phyloP scores from a whole-genome alignment of 139 green algal species.

The Chlamydomonas sphaeroides region DNA sequence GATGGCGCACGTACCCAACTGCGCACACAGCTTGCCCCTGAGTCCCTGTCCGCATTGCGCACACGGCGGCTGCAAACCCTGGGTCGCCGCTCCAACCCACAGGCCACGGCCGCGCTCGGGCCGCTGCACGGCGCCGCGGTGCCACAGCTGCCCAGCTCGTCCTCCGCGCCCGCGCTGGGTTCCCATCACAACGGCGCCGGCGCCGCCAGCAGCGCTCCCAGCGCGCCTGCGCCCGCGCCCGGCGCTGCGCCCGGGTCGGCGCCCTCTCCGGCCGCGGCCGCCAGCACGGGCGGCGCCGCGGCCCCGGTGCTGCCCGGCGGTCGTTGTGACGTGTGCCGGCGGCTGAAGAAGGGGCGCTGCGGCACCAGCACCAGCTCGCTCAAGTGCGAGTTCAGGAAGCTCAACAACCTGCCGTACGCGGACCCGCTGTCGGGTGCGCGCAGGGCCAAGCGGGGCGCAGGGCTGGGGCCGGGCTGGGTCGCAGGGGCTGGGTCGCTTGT shows the following conservation, averaged over 20 bases:
- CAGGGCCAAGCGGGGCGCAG: neutral
- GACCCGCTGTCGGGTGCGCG: constrained; percentile 29
- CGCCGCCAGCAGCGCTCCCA: too few relatives aligned
- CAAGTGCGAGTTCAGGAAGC: constrained; percentile 33
- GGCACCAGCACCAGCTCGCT: constrained; percentile 34
- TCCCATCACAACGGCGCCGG: too few relatives aligned
- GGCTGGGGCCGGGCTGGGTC: neutral
- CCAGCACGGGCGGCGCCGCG: neutral
- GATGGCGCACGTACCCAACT: too few relatives aligned
- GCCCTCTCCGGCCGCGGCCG: neutral
- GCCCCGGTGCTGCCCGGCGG: neutral
- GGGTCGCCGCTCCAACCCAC: too few relatives aligned
- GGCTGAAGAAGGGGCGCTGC: constrained; percentile 44
- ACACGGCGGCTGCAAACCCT: too few relatives aligned
- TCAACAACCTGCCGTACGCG: constrained; percentile 40
- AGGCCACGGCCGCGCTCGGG: too few relatives aligned
- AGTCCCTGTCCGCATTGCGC: too few relatives aligned
- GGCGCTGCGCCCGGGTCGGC: neutral
- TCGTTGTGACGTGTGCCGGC: constrained; percentile 40
- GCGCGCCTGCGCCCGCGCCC: too few relatives aligned
- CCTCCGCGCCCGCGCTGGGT: too few relatives aligned
- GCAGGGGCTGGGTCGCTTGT: neutral
- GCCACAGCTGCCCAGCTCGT: too few relatives aligned
- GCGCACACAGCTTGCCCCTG: too few relatives aligned
- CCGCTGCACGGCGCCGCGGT: too few relatives aligned